phyloP scores from a whole-genome alignment of 345 rosid species.

The Odontarrhena argentea region DNA sequence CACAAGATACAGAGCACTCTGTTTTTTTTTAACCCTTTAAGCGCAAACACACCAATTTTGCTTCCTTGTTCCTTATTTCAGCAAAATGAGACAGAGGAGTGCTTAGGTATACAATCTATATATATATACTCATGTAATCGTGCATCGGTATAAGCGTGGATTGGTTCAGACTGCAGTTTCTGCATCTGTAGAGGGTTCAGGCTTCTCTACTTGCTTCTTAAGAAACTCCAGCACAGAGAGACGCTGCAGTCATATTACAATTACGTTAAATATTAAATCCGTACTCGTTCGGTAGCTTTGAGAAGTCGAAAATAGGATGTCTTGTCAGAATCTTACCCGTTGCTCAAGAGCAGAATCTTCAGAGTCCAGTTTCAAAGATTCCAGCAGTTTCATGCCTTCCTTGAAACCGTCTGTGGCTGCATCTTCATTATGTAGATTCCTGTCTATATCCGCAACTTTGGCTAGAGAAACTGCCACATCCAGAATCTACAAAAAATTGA shows the following conservation, averaged over 20 bases:
- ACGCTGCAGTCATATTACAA: conserved; percentile 52
- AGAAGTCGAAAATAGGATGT: background rate
- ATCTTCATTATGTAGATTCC: conserved; percentile 66
- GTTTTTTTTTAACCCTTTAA: conserved; percentile 13
- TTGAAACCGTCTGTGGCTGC: conserved; percentile 67
- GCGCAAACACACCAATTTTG: conserved; percentile 24
- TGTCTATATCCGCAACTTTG: conserved; percentile 91
- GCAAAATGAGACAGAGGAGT: conserved; percentile 17
- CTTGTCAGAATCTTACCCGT: conserved; percentile 54
- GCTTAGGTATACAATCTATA: conserved; percentile 24
- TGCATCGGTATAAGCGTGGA: conserved; percentile 1
- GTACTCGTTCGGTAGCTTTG: background rate
- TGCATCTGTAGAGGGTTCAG: conserved; percentile 44
- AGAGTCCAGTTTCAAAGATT: conserved; percentile 65
- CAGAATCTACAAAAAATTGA: conserved; percentile 45
- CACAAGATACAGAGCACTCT: conserved; percentile 33
- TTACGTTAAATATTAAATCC: conserved; percentile 9
- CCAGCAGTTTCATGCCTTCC: conserved; percentile 80
- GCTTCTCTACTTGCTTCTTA: conserved; percentile 64
- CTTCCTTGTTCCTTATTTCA: conserved; percentile 27
- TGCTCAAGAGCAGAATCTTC: conserved; percentile 73
- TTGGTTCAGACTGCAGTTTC: conserved; percentile 28
- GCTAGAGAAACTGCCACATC: conserved; percentile 92
- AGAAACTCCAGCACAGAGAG: conserved; percentile 79
- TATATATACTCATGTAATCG: conserved; percentile 21